Conservation (phyloP, 495 filamentous ascomycete genomes). For the Xylaria sp. region DNA sequence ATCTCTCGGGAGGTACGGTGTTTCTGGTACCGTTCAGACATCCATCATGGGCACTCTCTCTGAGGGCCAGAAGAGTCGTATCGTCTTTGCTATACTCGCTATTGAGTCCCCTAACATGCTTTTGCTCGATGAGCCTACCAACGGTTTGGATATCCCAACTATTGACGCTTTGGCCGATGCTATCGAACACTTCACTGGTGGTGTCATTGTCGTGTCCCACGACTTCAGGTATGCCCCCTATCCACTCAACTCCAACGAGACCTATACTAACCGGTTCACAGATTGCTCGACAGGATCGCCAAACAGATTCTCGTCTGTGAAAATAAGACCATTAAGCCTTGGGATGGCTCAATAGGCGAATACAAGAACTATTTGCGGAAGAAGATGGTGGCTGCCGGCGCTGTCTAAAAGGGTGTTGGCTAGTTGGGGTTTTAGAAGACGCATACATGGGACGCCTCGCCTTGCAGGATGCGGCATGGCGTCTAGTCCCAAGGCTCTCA, state of each 20-base stretch:
- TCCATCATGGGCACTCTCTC: conserved; percentile 97
- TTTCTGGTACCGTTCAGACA: conserved; percentile 91
- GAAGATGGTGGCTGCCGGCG: conserved; percentile 82
- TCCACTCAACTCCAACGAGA: background rate
- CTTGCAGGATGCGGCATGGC: background rate
- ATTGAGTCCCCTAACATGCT: conserved; percentile 99
- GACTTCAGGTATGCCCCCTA: conserved; percentile 81
- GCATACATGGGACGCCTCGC: conserved; percentile 4
- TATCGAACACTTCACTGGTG: conserved; percentile 93
- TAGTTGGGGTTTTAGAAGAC: conserved; percentile 16
- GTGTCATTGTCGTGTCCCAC: conserved; percentile 97
- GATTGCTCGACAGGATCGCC: conserved; percentile 97
- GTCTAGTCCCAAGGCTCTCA: background rate
- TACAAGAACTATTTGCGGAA: conserved; percentile 99
- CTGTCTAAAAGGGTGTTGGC: conserved; percentile 56
- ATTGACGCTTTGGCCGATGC: conserved; percentile 98
- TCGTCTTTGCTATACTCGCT: conserved; percentile 95
- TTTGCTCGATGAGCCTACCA: conserved; percentile 96
- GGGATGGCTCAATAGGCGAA: conserved; percentile 86
- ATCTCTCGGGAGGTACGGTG: conserved; percentile 91
- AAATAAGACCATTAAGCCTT: conserved; percentile 86
- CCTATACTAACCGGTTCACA: conserved; percentile 44
- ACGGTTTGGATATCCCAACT: conserved; percentile 98
- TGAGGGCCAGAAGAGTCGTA: conserved; percentile 96
- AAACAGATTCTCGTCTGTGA: conserved; percentile 99